Conservation (phyloP, 139 green algal genomes). For the Chloropicon primus region DNA sequence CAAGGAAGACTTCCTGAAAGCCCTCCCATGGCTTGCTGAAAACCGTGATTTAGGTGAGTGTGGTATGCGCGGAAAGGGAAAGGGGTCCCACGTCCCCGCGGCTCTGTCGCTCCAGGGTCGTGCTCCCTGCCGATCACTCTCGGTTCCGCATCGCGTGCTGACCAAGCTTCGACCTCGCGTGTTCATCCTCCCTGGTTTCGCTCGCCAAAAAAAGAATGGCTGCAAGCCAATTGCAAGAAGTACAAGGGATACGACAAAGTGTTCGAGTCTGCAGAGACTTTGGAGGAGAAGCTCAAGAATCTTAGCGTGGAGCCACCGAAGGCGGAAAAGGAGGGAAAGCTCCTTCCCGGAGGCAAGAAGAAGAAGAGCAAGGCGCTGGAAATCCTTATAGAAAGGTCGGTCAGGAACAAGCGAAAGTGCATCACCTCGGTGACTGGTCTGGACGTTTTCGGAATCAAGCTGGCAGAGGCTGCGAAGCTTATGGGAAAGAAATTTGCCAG, state of each 20-base stretch:
- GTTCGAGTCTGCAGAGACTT: neutral
- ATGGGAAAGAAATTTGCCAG: slow-evolving; percentile 99
- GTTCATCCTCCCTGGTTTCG: neutral
- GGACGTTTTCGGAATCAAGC: slow-evolving; percentile 80
- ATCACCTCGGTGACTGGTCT: slow-evolving; percentile 80
- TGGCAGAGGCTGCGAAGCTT: slow-evolving; percentile 79
- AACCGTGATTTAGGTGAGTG: neutral
- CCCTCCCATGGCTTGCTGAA: neutral
- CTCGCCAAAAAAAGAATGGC: neutral
- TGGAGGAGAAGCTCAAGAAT: neutral
- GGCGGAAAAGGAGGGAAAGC: neutral
- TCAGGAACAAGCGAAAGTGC: slow-evolving; percentile 86
- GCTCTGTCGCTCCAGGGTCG: too few relatives aligned
- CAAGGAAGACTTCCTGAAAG: neutral
- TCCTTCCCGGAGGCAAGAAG: slow-evolving; percentile 8
- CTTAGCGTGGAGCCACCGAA: neutral
- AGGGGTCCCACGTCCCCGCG: too few relatives aligned
- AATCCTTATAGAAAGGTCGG: slow-evolving; percentile 33
- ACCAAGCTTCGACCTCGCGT: neutral
- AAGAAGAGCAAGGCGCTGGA: slow-evolving; percentile 23
- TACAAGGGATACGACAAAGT: neutral
- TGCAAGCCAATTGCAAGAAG: neutral
- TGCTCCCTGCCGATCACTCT: too few relatives aligned
- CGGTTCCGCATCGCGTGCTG: too few relatives aligned
- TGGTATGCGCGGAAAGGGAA: too few relatives aligned